Base-by-base conservation (phyloP, 176 grass and related monocot species). In the Tillandsia fasciculata region DNA sequence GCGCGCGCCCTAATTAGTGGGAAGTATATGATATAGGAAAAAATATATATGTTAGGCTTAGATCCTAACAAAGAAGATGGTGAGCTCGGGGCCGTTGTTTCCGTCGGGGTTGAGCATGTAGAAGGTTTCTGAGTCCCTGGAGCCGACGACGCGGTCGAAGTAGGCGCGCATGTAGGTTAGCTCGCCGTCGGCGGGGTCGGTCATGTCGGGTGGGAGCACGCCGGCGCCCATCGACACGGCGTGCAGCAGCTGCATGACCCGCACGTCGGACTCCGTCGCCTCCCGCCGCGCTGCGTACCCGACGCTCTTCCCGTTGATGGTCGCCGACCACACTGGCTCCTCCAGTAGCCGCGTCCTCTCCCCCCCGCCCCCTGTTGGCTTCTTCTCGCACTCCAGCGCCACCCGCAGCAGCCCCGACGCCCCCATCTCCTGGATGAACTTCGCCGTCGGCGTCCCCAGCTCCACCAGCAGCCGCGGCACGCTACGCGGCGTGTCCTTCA, bases 91-190 rank as follows among this genome's bases (percentile, higher is more conserved):
- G 0, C 83, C 83, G n/a, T 71, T 67, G 64, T 64, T 74, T 14
- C 86, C 81, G 67, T 91, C 88, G 9, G 86, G 88, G 68, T 92
- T 96, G 72, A 84, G 74, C 93, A 96, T 92, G 83, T 96, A 92
- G 70, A 87, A 92, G 9, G 93, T 92, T 83, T 96, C 86, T 26
- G 93, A 63, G 81, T 96, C 88, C 81, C 79, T 85, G 75, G 92
- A 96, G 10, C 88, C 88, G 26, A 91, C 83, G 13, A 92, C 79
- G 51, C 88, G 79, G 48, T 96, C 88, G 64, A 96, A 92, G 77
- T 85, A 81, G 17, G 71, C 67, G 10, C 88, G 81, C 92, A 96
- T 92, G 83, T 90, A 96, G 3, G 83, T 96, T 26, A 89, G 73
- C 80, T 96, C 88, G 64, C 92, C 81, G 72, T 96, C 81, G 51